A percentile compares a stretch with the other conserved stretches of the same genome.
Evolutionary conservation across 1,284 basidiomycete genomes (phyloP).

Genomic region (Microbotryum violaceum): DNA sequence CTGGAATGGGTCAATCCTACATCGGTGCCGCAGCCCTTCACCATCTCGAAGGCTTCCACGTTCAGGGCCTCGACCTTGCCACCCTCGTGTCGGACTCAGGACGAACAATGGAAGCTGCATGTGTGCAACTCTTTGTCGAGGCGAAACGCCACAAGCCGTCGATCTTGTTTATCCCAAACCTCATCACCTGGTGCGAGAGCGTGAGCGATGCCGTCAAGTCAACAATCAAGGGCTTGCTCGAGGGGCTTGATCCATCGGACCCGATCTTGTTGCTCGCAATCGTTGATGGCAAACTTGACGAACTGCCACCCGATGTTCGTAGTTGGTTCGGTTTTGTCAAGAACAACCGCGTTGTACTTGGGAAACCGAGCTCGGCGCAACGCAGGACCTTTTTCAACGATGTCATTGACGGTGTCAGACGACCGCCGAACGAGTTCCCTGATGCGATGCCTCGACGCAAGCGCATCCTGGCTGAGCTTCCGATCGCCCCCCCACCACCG

Average conservation of each 20-base stretch:
- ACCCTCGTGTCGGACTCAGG: constrained; percentile 83
- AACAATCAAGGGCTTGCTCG: constrained; percentile 82
- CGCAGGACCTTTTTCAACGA: constrained; percentile 71
- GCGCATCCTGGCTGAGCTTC: constrained; percentile 75
- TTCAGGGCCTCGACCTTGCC: constrained; percentile 87
- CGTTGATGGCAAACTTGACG: constrained; percentile 64
- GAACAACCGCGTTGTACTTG: constrained; percentile 65
- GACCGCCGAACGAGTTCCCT: constrained; percentile 80
- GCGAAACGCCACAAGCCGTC: constrained; percentile 96
- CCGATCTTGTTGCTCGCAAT: constrained; percentile 85
- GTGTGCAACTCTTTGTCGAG: constrained; percentile 95
- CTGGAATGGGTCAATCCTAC: constrained; percentile 84
- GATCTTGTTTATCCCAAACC: constrained; percentile 86
- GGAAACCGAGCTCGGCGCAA: constrained; percentile 50
- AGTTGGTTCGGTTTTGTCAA: constrained; percentile 80
- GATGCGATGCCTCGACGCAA: constrained; percentile 79
- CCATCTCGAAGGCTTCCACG: constrained; percentile 89
- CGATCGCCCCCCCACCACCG: constrained; percentile 80
- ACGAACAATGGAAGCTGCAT: constrained; percentile 78
- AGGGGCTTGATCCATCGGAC: constrained; percentile 80
- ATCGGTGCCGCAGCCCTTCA: constrained; percentile 86
- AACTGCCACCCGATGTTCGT: constrained; percentile 73
- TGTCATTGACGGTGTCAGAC: constrained; percentile 58
- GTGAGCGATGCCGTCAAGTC: constrained; percentile 75
- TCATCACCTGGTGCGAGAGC: constrained; percentile 76